Evolutionary conservation across 805 yeast genomes (phyloP), one percentile per base, ranked within the genome.

Genomic region (Blastobotrys muscicola): DNA sequence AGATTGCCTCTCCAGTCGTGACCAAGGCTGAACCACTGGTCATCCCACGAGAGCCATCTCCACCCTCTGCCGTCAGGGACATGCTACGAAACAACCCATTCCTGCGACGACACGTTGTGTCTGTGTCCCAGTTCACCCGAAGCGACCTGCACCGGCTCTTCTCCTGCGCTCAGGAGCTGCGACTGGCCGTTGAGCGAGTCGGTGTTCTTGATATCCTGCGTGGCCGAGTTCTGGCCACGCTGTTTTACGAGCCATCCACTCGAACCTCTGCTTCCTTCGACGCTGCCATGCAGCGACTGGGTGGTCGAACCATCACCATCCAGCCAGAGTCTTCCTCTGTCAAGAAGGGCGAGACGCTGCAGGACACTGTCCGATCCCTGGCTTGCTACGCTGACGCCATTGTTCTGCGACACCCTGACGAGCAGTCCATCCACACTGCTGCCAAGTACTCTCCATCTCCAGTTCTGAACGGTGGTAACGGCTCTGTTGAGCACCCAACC

Each of bases 211-310:
- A 90, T 64, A 67, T 92, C 49, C 76, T 92, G 69, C 77, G 81
- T 64, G 95, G 97, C 47, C 80, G 94, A 58, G 79, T 92, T 44
- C 72, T 92, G 58, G 85, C 96, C 39, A 94, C 97, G 8, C 81
- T 92, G 72, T 92, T 92, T 72, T 92, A 87, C 66, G 99, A 92
- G 71, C 98, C 99, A 54, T 86, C 96, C 4, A 94, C 99, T 33
- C 78, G 99, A 69, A 92, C 99, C 30, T 78, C 94, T 13, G 80
- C 97, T 15, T 92, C 97, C 1, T 94, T 94, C 63, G 95, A 92
- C 64, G 96, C 96, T 56, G 99, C 99, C 48, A 92, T 92, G 98
- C 97, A 92, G 73, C 84, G 99, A 70, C 74, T 92, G 57, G 99
- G 99, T 65, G 99, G 99, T 61, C 79, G 95, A 67, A 95, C 87